Conservation (phyloP, 352 stramenopile genomes). For the Globisporangium recalcitrans region DNA sequence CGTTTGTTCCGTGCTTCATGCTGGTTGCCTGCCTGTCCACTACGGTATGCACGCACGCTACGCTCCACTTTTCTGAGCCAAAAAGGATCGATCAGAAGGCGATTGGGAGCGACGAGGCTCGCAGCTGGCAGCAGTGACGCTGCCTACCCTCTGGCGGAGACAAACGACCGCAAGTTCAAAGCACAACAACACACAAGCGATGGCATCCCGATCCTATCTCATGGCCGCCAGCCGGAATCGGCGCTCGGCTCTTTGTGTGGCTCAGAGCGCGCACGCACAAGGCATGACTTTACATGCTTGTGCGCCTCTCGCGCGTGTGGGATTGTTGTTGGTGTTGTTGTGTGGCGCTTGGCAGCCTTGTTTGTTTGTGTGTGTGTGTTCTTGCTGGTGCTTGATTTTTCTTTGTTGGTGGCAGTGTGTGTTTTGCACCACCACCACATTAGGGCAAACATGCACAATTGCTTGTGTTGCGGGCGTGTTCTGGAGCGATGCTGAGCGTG, state of each 20-base stretch:
- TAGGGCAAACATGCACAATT: no score
- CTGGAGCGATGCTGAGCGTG: not conserved
- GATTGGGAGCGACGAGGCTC: not conserved
- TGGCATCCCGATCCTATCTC: constrained; percentile 2
- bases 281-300: constrained; percentile 8
- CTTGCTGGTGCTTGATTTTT: not conserved
- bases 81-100: no score
- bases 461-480: not conserved
- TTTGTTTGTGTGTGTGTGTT: not conserved
- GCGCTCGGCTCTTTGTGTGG: constrained; percentile 2
- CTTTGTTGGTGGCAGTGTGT: no score
- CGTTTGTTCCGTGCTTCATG: constrained; percentile 16
- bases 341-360: not conserved
- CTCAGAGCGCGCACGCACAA: not conserved
- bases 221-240: constrained; percentile 1
- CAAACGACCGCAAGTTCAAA: not conserved
- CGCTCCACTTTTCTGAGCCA: not conserved
- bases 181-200: not conserved
- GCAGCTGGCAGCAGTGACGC: not conserved
- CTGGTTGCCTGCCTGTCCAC: constrained; percentile 7
- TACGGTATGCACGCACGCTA: no score
- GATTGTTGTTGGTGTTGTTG: constrained; percentile 1
- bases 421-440: not conserved
- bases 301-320: not conserved
- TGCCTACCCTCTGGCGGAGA: not conserved